Evolutionary conservation across 208 protist genomes (phyloP).

Genomic region (Trypanosomatidae sp.): DNA sequence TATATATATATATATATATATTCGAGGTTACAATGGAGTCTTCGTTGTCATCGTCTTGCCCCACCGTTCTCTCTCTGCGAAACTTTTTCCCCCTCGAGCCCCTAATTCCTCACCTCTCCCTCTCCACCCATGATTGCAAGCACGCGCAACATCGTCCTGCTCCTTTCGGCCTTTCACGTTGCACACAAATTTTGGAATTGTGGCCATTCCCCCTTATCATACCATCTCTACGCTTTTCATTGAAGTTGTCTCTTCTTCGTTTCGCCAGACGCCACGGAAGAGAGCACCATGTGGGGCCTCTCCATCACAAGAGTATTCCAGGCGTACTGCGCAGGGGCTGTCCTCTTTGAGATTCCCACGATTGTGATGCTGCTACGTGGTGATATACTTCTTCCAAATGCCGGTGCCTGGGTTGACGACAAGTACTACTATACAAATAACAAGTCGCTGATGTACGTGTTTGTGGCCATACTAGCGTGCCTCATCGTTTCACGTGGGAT

Average conservation of each 20-base stretch:
- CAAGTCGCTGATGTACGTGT: constrained; percentile 33
- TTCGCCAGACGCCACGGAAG: neutral
- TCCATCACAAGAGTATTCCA: constrained; percentile 24
- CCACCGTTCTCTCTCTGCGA: neutral
- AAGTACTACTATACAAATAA: constrained; percentile 28
- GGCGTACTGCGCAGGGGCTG: constrained; percentile 30
- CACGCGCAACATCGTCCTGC: neutral
- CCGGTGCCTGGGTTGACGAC: constrained; percentile 52
- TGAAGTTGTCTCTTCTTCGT: neutral
- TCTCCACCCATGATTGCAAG: neutral
- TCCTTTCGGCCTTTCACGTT: too few species aligned
- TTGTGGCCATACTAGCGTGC: constrained; percentile 33
- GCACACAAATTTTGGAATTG: neutral
- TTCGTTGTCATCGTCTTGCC: neutral
- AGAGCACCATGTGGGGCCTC: constrained; percentile 6
- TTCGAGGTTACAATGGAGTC: neutral
- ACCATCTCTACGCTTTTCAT: neutral
- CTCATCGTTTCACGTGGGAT: constrained; percentile 35
- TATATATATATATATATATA: too few species aligned
- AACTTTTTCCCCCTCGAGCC: neutral
- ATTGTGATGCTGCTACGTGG: constrained; percentile 34
- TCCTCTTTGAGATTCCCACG: constrained; percentile 40
- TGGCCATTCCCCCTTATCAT: neutral
- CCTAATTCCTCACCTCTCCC: neutral
- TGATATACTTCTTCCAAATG: constrained; percentile 16